Conservation (phyloP, 2,329 filamentous ascomycete species). For the Nothopassalora personata region DNA sequence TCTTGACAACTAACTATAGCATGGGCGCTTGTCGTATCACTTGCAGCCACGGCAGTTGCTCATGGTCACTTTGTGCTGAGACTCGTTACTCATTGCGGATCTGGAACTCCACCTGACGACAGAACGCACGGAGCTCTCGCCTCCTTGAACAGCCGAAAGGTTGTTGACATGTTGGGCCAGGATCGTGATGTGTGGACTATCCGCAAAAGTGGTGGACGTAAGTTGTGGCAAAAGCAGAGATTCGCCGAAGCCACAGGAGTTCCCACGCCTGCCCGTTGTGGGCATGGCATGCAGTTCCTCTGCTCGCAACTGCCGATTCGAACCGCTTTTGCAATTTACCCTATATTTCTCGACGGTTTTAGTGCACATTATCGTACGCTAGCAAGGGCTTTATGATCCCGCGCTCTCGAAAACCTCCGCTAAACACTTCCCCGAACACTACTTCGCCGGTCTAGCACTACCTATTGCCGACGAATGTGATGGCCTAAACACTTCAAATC, state of each 20-base stretch:
- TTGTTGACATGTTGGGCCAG: not conserved
- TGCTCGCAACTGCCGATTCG: not conserved
- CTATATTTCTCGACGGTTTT: too few relatives aligned
- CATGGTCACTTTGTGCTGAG: not conserved
- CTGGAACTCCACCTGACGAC: not conserved
- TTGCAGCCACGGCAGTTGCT: slow-evolving; percentile 3
- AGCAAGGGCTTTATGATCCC: too few relatives aligned
- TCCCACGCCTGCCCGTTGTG: not conserved
- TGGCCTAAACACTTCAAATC: too few relatives aligned
- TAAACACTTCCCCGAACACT: too few relatives aligned
- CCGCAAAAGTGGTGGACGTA: not conserved
- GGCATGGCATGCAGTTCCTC: not conserved
- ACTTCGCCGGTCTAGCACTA: too few relatives aligned
- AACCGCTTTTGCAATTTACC: too few relatives aligned
- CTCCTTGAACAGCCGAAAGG: not conserved
- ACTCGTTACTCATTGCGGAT: not conserved
- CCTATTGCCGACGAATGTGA: too few relatives aligned
- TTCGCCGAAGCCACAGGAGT: not conserved
- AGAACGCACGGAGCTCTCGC: not conserved
- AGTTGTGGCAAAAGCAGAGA: too few relatives aligned
- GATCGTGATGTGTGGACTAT: not conserved
- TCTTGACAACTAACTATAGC: not conserved
- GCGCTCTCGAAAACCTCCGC: too few relatives aligned
- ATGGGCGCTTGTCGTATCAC: not conserved
- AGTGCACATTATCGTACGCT: too few relatives aligned